Conservation (phyloP, 768 basidiomycete genomes). For the Myochromella boudieri region DNA sequence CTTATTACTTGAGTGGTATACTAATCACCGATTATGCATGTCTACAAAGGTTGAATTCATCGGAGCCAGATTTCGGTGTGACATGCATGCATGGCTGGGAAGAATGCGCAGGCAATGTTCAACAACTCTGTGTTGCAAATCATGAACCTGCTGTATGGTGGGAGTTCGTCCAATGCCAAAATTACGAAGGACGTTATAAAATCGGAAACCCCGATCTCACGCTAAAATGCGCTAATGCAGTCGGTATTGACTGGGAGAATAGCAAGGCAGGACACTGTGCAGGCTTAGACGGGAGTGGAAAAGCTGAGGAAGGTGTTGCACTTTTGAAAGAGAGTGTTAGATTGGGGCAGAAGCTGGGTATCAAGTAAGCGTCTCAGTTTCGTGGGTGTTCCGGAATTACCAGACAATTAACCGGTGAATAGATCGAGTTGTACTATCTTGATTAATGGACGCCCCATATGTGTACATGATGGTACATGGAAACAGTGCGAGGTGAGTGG, state of each 20-base stretch:
- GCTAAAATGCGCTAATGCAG: conserved; percentile 59
- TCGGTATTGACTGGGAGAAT: conserved; percentile 67
- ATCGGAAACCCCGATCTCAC: conserved; percentile 71
- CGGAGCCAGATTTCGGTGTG: conserved; percentile 73
- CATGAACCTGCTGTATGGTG: conserved; percentile 69
- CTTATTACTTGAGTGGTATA: neutral
- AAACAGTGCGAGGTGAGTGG: conserved; percentile 68
- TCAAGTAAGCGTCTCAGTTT: conserved; percentile 47
- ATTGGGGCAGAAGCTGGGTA: conserved; percentile 41
- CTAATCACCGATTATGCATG: neutral
- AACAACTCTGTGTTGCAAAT: conserved; percentile 80
- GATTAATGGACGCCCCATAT: conserved; percentile 66
- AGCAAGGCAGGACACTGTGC: conserved; percentile 58
- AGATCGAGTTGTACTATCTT: conserved; percentile 89
- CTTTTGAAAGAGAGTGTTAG: conserved; percentile 63
- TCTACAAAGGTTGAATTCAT: conserved; percentile 54
- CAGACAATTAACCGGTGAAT: conserved; percentile 10
- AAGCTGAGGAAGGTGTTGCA: conserved; percentile 59
- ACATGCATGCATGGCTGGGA: conserved; percentile 76
- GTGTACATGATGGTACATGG: conserved; percentile 79
- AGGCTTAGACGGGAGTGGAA: conserved; percentile 63
- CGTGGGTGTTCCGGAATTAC: neutral
- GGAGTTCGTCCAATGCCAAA: conserved; percentile 82
- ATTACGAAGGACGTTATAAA: conserved; percentile 57
- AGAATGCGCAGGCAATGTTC: conserved; percentile 89